Conservation (phyloP, 257 asterid genomes). For the Plantago elongata region DNA sequence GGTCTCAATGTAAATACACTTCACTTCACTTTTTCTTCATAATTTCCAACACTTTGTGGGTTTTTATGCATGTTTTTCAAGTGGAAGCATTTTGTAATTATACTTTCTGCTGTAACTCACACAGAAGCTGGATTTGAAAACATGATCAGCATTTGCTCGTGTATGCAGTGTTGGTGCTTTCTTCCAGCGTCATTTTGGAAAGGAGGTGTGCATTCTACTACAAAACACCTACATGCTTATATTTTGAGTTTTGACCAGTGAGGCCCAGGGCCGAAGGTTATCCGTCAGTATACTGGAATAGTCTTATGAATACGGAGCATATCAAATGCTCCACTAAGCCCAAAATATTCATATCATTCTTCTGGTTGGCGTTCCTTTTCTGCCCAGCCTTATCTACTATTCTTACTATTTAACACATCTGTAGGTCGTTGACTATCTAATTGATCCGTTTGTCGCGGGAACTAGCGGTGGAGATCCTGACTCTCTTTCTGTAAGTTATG, state of each 20-base stretch:
- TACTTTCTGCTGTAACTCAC: conserved; percentile 13
- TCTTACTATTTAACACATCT: conserved; percentile 14
- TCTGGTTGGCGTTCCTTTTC: not conserved
- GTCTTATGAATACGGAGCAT: too few species aligned
- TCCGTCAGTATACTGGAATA: not conserved
- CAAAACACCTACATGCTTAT: conserved; percentile 4
- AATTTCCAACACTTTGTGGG: too few species aligned
- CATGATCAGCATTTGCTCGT: conserved; percentile 24
- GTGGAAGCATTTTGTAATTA: not conserved
- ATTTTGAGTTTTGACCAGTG: conserved; percentile 14
- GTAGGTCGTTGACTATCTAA: conserved; percentile 87
- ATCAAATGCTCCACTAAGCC: conserved; percentile 14
- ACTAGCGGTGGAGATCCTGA: conserved; percentile 89
- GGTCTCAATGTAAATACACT: too few species aligned
- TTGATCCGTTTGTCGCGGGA: conserved; percentile 95
- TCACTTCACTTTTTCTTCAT: too few species aligned
- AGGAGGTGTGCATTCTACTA: conserved; percentile 54
- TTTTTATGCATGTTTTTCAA: not conserved
- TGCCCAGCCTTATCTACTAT: conserved; percentile 6
- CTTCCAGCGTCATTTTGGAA: conserved; percentile 94
- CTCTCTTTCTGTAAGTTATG: conserved; percentile 79
- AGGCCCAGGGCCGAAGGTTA: conserved; percentile 12
- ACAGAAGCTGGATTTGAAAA: conserved; percentile 16
- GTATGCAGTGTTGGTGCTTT: conserved; percentile 80
- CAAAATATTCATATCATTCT: conserved; percentile 5